phyloP scores from a whole-genome alignment of 78 protist genomes.

The Tieghemostelium lacteum region DNA sequence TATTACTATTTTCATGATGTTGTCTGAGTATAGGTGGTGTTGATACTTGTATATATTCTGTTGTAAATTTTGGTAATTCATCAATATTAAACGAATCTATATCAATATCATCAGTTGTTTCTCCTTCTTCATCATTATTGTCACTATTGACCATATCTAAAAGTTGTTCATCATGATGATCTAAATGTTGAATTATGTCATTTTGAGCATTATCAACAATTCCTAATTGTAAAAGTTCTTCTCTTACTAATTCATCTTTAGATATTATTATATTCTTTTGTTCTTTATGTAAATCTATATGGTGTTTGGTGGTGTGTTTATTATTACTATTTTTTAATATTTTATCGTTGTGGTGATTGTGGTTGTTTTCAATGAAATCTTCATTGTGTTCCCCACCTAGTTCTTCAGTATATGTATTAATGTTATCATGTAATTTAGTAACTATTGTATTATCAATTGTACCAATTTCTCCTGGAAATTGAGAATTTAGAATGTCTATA shows the following conservation, averaged over 20 bases:
- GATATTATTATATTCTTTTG: neutral
- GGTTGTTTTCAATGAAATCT: neutral
- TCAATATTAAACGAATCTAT: too few relatives aligned
- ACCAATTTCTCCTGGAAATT: slow-evolving; percentile 31
- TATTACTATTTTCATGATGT: slow-evolving; percentile 15
- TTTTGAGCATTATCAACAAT: neutral
- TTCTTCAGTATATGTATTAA: neutral
- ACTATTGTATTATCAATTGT: neutral
- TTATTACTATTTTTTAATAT: neutral
- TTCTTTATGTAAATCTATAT: neutral
- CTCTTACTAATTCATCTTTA: neutral
- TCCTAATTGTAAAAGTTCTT: too few relatives aligned
- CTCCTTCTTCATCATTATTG: neutral
- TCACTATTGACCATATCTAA: neutral
- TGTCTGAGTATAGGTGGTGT: too few relatives aligned
- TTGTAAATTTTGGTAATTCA: too few relatives aligned
- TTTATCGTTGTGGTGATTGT: neutral
- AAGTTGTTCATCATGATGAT: neutral
- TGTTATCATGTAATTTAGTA: neutral
- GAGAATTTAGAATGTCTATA: neutral
- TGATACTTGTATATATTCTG: too few relatives aligned
- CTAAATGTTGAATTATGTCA: neutral
- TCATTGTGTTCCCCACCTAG: neutral
- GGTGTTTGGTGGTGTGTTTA: neutral
- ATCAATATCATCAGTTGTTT: neutral